Evolutionary conservation across 345 rosid genomes (phyloP).

Genomic region (Populus nigra): DNA sequence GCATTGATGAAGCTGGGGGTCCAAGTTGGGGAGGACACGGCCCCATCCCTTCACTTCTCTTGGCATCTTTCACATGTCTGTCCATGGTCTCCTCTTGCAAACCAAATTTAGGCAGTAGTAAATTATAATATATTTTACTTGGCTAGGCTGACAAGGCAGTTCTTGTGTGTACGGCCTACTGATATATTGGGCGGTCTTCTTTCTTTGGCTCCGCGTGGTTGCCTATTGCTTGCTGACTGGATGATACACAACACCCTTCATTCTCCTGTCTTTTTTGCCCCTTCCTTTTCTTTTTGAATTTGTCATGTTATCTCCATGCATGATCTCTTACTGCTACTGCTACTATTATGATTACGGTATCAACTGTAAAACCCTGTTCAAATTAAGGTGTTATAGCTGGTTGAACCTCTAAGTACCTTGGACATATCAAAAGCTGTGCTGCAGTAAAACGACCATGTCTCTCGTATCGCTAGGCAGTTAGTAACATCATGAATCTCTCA

Average conservation of each 20-base stretch:
- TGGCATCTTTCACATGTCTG: neutral
- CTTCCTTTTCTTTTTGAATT: no score
- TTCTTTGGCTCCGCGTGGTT: no score
- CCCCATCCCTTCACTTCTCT: neutral
- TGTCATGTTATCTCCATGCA: no score
- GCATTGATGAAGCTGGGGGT: neutral
- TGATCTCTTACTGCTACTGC: neutral
- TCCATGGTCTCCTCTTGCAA: neutral
- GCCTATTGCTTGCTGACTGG: no score
- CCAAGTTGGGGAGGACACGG: neutral
- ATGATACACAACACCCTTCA: no score
- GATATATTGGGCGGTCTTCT: no score
- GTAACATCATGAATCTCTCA: neutral
- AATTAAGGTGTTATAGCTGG: neutral
- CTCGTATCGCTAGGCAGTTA: neutral
- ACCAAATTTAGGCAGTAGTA: neutral
- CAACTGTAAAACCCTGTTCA: neutral
- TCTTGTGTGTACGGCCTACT: no score
- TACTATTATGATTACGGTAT: no score
- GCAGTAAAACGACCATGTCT: neutral
- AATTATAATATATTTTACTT: neutral
- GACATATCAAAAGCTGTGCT: neutral
- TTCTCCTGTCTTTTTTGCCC: no score
- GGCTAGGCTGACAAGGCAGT: no score
- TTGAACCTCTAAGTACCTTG: neutral